Percentiles rank a stretch among this genome's conserved stretches.
Conservation (phyloP, 148 eudicot species). For the Pouteria glomerata region DNA sequence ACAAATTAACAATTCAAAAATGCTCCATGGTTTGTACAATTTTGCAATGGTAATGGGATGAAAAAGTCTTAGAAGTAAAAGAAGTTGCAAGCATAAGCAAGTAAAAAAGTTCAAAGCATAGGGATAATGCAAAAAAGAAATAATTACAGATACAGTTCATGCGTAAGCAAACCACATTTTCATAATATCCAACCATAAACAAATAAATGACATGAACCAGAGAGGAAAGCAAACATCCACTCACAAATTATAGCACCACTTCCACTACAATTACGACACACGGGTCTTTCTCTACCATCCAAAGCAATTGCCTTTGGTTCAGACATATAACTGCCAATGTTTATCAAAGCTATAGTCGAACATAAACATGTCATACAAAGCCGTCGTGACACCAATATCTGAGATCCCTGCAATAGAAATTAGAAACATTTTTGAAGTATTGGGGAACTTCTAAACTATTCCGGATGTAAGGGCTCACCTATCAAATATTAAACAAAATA, state of each 20-base stretch:
- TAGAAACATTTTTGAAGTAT: not conserved
- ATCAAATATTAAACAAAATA: too few relatives aligned
- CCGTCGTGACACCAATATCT: slow-evolving; percentile 50
- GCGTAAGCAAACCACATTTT: not conserved
- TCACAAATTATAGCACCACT: slow-evolving; percentile 92
- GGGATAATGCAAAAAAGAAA: not conserved
- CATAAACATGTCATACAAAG: slow-evolving; percentile 70
- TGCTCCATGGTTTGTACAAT: not conserved
- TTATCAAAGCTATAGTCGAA: slow-evolving; percentile 49
- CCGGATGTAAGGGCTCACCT: too few relatives aligned
- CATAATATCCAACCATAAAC: not conserved
- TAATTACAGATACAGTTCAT: not conserved
- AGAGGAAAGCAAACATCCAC: slow-evolving; percentile 17
- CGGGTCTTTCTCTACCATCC: slow-evolving; percentile 56
- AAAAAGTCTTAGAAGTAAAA: not conserved
- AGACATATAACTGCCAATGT: slow-evolving; percentile 22
- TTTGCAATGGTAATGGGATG: not conserved
- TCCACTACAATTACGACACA: slow-evolving; percentile 84
- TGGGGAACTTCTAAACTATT: too few relatives aligned
- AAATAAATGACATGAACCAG: not conserved
- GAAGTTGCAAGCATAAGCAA: not conserved
- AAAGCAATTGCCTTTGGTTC: slow-evolving; percentile 47
- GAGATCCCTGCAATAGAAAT: slow-evolving; percentile 38
- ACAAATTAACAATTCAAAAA: not conserved
- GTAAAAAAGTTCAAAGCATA: too few relatives aligned